Evolutionary conservation across 2,329 filamentous ascomycete species (phyloP).

Genomic region (Beauveria pseudobassiana): DNA sequence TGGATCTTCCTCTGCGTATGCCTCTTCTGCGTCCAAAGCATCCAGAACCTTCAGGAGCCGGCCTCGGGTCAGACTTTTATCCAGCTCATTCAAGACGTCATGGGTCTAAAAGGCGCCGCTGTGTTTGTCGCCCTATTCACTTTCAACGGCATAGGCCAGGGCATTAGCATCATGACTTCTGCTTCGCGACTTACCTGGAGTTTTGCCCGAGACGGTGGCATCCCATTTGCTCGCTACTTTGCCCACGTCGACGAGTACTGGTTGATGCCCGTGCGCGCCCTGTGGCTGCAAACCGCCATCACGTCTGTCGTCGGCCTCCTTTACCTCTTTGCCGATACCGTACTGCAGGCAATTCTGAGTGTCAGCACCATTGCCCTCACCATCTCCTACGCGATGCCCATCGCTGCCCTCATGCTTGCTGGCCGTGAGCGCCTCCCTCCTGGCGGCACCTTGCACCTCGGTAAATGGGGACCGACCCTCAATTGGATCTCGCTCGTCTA

Average conservation of each 20-base stretch:
- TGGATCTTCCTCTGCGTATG: slow-evolving; percentile 46
- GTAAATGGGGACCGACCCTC: slow-evolving; percentile 33
- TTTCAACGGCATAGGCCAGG: slow-evolving; percentile 48
- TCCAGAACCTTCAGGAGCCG: slow-evolving; percentile 33
- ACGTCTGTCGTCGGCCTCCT: slow-evolving; percentile 42
- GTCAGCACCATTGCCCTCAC: slow-evolving; percentile 51
- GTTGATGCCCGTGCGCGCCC: slow-evolving; percentile 44
- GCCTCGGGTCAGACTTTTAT: slow-evolving; percentile 39
- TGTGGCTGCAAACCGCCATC: slow-evolving; percentile 43
- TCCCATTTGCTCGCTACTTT: slow-evolving; percentile 39
- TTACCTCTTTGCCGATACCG: slow-evolving; percentile 46
- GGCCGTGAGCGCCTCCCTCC: slow-evolving; percentile 46
- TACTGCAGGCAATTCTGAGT: slow-evolving; percentile 45
- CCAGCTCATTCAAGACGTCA: slow-evolving; percentile 33
- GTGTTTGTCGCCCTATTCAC: slow-evolving; percentile 44
- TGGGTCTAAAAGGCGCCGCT: slow-evolving; percentile 31
- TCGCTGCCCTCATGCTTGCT: slow-evolving; percentile 36
- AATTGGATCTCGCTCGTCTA: slow-evolving; percentile 45
- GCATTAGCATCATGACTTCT: slow-evolving; percentile 42
- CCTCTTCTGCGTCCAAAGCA: slow-evolving; percentile 41
- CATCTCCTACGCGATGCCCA: slow-evolving; percentile 42
- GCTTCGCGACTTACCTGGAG: slow-evolving; percentile 46
- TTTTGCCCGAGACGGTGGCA: slow-evolving; percentile 45
- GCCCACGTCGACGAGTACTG: slow-evolving; percentile 35
- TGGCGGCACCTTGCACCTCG: slow-evolving; percentile 36